Evolutionary conservation across 306 rosid genomes (phyloP).

Genomic region (Gastrolobium villosum): DNA sequence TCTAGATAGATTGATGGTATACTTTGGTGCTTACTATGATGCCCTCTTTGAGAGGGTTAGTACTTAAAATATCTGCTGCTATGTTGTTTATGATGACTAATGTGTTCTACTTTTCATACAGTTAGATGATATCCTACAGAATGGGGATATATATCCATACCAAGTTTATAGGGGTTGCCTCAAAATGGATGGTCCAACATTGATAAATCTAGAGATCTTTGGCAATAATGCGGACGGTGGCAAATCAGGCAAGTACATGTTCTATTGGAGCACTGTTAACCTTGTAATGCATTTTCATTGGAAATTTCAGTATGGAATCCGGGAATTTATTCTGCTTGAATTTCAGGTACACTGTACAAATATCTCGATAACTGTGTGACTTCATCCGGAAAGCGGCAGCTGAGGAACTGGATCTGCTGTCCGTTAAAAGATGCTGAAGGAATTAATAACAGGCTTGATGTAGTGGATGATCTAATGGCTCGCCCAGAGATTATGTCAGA

Average conservation of each 20-base stretch:
- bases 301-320: slow-evolving; percentile 40
- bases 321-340: slow-evolving; percentile 37
- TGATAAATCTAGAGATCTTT: slow-evolving; percentile 91
- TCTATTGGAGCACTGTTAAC: slow-evolving; percentile 39
- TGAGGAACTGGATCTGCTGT: slow-evolving; percentile 94
- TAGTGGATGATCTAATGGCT: slow-evolving; percentile 71
- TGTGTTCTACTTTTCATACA: slow-evolving; percentile 50
- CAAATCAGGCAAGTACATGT: slow-evolving; percentile 71
- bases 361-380: slow-evolving; percentile 88
- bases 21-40: slow-evolving; percentile 41
- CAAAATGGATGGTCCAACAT: slow-evolving; percentile 97
- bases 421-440: slow-evolving; percentile 77
- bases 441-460: slow-evolving; percentile 84
- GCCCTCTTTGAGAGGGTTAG: slow-evolving; percentile 23
- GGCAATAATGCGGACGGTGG: slow-evolving; percentile 89
- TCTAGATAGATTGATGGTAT: slow-evolving; percentile 91
- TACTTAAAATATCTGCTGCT: slow-evolving; percentile 4
- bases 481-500: slow-evolving; percentile 64
- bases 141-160: slow-evolving; percentile 82
- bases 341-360: slow-evolving; percentile 85
- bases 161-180: slow-evolving; percentile 88
- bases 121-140: slow-evolving; percentile 79
- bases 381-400: slow-evolving; percentile 85
- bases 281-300: slow-evolving; percentile 39
- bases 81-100: slow-evolving; percentile 44